A percentile compares a stretch with the other conserved stretches of the same genome.
Conservation (phyloP, 140 eudicot species). For the Anethum foeniculum region DNA sequence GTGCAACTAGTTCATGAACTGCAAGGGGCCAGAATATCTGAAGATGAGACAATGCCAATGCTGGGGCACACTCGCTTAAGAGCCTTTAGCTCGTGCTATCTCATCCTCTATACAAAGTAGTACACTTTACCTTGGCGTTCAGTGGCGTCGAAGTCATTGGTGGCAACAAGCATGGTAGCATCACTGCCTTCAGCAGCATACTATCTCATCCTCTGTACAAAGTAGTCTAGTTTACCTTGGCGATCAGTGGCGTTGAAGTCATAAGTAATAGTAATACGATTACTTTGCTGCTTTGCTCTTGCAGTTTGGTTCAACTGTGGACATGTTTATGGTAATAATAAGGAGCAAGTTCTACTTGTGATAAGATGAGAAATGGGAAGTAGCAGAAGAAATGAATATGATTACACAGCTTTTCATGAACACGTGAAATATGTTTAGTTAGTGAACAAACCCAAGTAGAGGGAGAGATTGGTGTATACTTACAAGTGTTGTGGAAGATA, state of each 20-base stretch:
- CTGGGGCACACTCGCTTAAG: constrained; percentile 26
- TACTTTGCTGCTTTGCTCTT: constrained; percentile 5
- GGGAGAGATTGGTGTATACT: neutral
- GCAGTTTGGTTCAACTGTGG: constrained; percentile 16
- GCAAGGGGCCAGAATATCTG: constrained; percentile 28
- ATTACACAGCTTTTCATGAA: constrained; percentile 9
- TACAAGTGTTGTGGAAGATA: neutral
- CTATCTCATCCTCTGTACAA: no score
- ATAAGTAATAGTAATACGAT: no score
- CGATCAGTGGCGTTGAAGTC: no score
- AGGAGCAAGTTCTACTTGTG: constrained; percentile 9
- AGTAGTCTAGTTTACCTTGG: no score
- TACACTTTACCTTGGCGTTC: constrained; percentile 29
- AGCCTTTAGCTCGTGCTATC: constrained; percentile 23
- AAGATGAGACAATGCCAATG: constrained; percentile 27
- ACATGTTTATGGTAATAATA: constrained; percentile 28
- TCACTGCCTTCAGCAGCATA: constrained; percentile 37
- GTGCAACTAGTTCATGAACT: constrained; percentile 18
- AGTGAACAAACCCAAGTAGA: neutral
- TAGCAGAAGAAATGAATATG: neutral
- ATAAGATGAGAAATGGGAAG: neutral
- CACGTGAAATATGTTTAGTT: neutral
- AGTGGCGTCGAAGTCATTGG: constrained; percentile 21
- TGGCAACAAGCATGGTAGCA: constrained; percentile 27
- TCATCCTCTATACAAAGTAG: constrained; percentile 27